These are phyloP conservation scores for Mortierella sp. DNA, from an alignment of 371 early-diverging fungal species.

Conservation along the genomic window DNA sequence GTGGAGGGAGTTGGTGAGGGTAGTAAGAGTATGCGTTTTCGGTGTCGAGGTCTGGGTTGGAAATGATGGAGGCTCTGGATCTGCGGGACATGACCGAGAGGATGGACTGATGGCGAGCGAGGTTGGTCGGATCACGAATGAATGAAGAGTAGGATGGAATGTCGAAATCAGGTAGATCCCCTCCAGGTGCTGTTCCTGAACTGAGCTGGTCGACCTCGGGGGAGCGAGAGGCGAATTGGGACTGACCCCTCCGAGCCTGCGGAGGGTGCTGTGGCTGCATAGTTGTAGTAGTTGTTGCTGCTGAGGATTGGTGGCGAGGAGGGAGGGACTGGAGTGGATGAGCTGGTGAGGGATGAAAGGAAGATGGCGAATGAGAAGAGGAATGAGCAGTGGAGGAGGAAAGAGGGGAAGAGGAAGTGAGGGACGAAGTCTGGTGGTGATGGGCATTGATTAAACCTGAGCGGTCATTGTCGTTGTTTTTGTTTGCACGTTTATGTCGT, in stretches of 20 bases:
- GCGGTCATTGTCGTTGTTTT: slow-evolving; percentile 18
- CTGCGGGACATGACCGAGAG: slow-evolving; percentile 41
- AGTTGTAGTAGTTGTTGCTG: neutral
- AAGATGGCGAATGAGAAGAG: neutral
- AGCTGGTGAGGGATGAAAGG: neutral
- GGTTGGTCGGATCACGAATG: slow-evolving; percentile 39
- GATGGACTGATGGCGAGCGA: slow-evolving; percentile 43
- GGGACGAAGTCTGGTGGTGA: neutral
- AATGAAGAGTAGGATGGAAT: slow-evolving; percentile 44
- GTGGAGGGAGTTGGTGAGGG: slow-evolving; percentile 31
- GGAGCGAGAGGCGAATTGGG: slow-evolving; percentile 19
- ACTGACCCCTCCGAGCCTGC: neutral
- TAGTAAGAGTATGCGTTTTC: slow-evolving; percentile 50
- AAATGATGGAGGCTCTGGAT: slow-evolving; percentile 40
- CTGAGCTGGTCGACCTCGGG: neutral
- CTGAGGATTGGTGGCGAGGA: slow-evolving; percentile 21
- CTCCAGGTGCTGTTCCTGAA: slow-evolving; percentile 1
- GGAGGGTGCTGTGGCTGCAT: slow-evolving; percentile 17
- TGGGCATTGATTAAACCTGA: slow-evolving; percentile 13
- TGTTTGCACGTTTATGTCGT: slow-evolving; percentile 11
- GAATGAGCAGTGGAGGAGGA: neutral
- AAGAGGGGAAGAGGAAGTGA: neutral
- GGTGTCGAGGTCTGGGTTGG: slow-evolving; percentile 46
- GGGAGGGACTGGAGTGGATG: slow-evolving; percentile 26
- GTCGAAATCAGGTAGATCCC: slow-evolving; percentile 17